Base-by-base conservation (phyloP, 1,139 yeast genomes). In the Citeromyces hawaiiensis region DNA sequence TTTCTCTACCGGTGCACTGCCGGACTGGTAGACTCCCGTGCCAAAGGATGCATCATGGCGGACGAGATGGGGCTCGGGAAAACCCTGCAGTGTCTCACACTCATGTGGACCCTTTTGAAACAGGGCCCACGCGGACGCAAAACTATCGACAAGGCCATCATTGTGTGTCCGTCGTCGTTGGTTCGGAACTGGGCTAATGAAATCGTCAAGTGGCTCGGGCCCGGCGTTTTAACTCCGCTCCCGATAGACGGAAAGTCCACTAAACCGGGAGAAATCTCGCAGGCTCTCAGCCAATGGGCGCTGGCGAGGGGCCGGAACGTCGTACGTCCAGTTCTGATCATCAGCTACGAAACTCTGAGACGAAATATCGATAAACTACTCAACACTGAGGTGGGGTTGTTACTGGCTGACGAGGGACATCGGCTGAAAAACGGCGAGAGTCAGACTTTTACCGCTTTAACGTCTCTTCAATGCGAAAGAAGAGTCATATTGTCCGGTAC, bases 31-130 rank as follows among this genome's bases (percentile, higher is more conserved):
- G 94, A 87, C 52, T 75, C 87, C 2, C 68, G 78, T 35, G 97
- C 97, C 0, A 77, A 81, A 54, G 99, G 99, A 1, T 91, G 98
- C 55, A 93, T 91, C 41, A 91, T 91, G 98, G 99, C 99, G 0
- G 99, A 91, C 63, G 99, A 87, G 61, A 91, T 91, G 98, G 98
- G 98, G 2, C 67, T 91, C 36, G 98, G 98, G 19, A 91, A 91
- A 55, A 91, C 99, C 0, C 66, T 91, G 36, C 99, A 91, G 57
- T 93, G 98, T 56, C 70, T 91, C 37, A 70, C 97, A 0, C 66
- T 91, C 36, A 72, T 91, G 85, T 91, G 98, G 98, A 91, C 98
- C 0, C 59, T 91, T 40, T 65, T 91, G 37, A 76, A 73, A 47
- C 99, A 91, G 56, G 81, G 95, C 14, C 97, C 98, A 0, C 72